phyloP scores from a whole-genome alignment of 2,329 filamentous ascomycete species.

The Trichoderma citrinoviride region DNA sequence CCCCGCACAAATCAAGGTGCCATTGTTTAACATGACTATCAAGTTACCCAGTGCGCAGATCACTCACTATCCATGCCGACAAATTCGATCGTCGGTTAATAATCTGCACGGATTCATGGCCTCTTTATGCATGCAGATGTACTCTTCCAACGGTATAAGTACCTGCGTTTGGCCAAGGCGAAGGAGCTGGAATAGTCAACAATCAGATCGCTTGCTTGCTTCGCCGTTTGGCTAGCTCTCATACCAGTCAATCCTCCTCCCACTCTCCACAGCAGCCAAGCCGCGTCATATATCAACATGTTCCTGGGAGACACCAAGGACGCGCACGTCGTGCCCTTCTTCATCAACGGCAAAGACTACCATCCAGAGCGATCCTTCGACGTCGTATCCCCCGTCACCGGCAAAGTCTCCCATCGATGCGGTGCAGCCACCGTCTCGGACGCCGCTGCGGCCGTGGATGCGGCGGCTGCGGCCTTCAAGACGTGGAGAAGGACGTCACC shows the following conservation, averaged over 20 bases:
- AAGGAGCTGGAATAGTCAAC: no score
- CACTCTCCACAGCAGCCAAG: background rate
- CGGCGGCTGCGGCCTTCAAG: slow-evolving; percentile 65
- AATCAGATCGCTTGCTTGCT: no score
- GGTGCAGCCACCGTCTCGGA: slow-evolving; percentile 55
- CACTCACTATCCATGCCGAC: background rate
- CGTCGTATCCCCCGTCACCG: slow-evolving; percentile 56
- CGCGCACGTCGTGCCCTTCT: slow-evolving; percentile 36
- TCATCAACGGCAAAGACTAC: slow-evolving; percentile 46
- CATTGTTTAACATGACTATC: no score
- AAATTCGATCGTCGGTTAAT: background rate
- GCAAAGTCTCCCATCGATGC: slow-evolving; percentile 52
- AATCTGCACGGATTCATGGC: background rate
- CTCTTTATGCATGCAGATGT: background rate
- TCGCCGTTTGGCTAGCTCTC: background rate
- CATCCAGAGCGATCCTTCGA: slow-evolving; percentile 49
- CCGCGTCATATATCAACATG: background rate
- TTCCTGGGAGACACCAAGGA: background rate
- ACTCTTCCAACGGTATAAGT: no score
- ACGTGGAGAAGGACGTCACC: slow-evolving; percentile 66
- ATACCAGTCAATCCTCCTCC: background rate
- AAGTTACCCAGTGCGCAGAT: no score
- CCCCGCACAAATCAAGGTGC: slow-evolving; percentile 14
- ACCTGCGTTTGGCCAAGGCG: no score
- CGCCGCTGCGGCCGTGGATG: slow-evolving; percentile 51